Base-by-base conservation (phyloP, 257 asterid genomes). In the Phtheirospermum japonicum region DNA sequence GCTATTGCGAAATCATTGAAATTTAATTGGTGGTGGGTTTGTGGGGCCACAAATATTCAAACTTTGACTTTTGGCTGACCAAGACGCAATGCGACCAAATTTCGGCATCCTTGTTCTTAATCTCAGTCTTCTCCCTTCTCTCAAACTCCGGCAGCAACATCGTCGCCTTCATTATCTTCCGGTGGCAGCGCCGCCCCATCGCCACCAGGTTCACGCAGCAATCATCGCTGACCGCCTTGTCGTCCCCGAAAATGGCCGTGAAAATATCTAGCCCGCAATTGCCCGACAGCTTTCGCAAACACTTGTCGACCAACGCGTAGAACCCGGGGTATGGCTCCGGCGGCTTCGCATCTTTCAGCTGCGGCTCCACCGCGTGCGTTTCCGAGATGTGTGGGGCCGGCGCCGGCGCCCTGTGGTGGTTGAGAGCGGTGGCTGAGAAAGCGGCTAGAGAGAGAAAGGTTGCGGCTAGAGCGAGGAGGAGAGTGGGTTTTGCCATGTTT, bases 131-230 rank as follows among this genome's bases (percentile, higher is more conserved):
- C 19, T 57, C 71, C 31, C 52, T 43, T 26, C n/a, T 43, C 16
- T 26, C 1, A 12, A 36, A 12, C 31, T 19, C 39, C 30, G 71
- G 65, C 50, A 56, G 56, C 9, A 4, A 7, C 26, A 31, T 12
- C 28, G 64, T 43, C 7, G 71, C 59, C 56, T 32, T 57, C 46
- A 56, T 6, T 12, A 57, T n/a, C 51, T 12, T 32, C 9, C 30
- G 31, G 65, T 57, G 65, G 58, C 72, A 67, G 26, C 43, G 20
- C 52, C 53, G 55, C 59, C 71, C 65, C 59, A 57, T 20, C 30
- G 32, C 50, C 59, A 57, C 65, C 53, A 58, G 32, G 37, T 58
- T 17, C 43, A 19, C 13, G 37, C 72, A 67, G 64, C 72, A 67
- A 9, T 13, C 13, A 4, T 32, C 20, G 37, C 64, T 66, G 37